Evolutionary conservation across 306 rosid species (phyloP).

Genomic region (Medicago arabica): DNA sequence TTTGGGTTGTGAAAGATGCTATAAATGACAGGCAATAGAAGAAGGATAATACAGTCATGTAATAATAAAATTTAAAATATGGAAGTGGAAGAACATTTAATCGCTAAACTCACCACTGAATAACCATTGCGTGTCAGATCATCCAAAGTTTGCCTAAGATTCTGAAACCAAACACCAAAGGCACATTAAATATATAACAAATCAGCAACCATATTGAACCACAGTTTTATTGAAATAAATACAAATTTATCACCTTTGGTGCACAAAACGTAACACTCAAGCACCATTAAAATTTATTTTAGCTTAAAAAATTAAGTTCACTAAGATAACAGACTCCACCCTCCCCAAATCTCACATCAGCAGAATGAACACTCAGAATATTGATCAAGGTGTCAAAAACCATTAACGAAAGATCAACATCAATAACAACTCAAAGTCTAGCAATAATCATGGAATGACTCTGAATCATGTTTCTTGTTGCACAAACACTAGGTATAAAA

Average conservation of each 20-base stretch:
- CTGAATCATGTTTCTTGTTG: constrained; percentile 18
- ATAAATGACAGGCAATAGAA: constrained; percentile 20
- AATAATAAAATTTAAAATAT: constrained; percentile 2
- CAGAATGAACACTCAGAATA: constrained; percentile 33
- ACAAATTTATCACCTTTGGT: background rate
- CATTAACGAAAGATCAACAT: constrained; percentile 1
- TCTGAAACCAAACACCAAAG: constrained; percentile 62
- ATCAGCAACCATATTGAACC: constrained; percentile 29
- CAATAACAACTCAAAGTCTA: background rate
- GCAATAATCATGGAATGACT: constrained; percentile 6
- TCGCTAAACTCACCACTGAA: constrained; percentile 81
- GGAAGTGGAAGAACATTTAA: constrained; percentile 22
- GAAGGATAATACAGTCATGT: constrained; percentile 16
- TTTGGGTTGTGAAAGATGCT: constrained; percentile 11
- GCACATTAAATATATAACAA: constrained; percentile 30
- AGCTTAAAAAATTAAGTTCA: background rate
- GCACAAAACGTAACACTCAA: constrained; percentile 1
- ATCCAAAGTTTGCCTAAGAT: constrained; percentile 95
- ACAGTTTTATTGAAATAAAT: background rate
- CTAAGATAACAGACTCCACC: background rate
- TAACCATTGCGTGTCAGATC: constrained; percentile 82
- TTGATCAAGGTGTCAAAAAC: constrained; percentile 1
- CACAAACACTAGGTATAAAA: constrained; percentile 18
- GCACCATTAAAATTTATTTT: background rate
- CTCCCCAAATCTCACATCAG: constrained; percentile 5